phyloP scores from a whole-genome alignment of 202 grass and related monocot species.

The Elaeis oleifera region DNA sequence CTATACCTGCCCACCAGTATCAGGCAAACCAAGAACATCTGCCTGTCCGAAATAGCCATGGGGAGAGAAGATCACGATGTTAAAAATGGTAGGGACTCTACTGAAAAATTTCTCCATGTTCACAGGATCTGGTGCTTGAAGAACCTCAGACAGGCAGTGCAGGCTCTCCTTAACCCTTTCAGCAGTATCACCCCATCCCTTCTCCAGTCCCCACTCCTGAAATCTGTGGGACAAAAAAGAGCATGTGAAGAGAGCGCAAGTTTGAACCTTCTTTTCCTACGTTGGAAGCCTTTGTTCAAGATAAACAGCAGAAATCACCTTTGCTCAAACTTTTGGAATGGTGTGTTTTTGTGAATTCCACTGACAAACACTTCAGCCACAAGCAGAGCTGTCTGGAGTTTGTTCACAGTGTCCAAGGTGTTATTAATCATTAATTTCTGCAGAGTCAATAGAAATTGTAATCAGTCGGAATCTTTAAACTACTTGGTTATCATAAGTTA shows the following conservation, averaged over 20 bases:
- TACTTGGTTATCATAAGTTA: too few species aligned
- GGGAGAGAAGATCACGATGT: constrained; percentile 70
- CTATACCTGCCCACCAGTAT: constrained; percentile 82
- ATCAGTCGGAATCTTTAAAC: too few species aligned
- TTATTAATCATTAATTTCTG: constrained; percentile 93
- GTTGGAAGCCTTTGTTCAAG: too few species aligned
- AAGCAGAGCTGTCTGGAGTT: constrained; percentile 80
- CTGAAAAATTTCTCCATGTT: constrained; percentile 90
- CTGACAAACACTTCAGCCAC: constrained; percentile 70
- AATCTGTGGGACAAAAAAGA: constrained; percentile 36
- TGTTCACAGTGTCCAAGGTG: constrained; percentile 55
- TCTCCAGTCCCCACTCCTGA: constrained; percentile 94
- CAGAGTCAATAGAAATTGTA: background rate
- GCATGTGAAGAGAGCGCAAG: too few species aligned
- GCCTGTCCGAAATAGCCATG: constrained; percentile 97
- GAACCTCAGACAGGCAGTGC: constrained; percentile 82
- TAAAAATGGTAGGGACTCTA: constrained; percentile 68
- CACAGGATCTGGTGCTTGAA: constrained; percentile 81
- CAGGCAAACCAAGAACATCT: constrained; percentile 91
- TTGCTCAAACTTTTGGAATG: constrained; percentile 74
- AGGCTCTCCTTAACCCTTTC: constrained; percentile 71
- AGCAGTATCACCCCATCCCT: constrained; percentile 86
- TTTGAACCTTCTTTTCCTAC: too few species aligned
- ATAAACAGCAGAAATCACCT: constrained; percentile 30
- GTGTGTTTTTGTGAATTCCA: constrained; percentile 60